Evolutionary conservation across 2,329 filamentous ascomycete genomes (phyloP), one percentile per base, ranked within the genome.

Genomic region (Cladosporium sp.): DNA sequence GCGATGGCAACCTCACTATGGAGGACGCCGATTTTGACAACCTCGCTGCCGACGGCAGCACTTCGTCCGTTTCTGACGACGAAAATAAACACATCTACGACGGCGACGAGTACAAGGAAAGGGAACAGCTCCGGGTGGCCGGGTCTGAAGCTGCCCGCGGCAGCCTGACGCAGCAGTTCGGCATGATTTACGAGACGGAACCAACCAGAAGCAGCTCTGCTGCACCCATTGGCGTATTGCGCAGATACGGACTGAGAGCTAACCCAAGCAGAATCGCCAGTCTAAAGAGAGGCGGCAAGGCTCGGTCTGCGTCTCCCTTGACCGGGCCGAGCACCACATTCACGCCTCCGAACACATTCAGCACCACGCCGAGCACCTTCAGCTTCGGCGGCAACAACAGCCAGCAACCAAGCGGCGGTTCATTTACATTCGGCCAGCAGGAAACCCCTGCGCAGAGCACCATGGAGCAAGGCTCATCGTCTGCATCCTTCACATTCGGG

Each of bases 401-500:
- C 19, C 22, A 46, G 31, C 44, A 41, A 48, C 22, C 49, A n/a
- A 38, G 9, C 18, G 37, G 35, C 6, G 32, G 43, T 18, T 38
- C 35, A 6, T 51, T 49, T 41, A 43, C 49, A 7, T 55, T 55
- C 38, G 53, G 53, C 28, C 52, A 54, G 46, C 52, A 53, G 45
- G 32, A 42, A 11, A 16, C 46, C 11, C 44, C 34, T 34, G 34
- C 34, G 16, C 33, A 11, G 5, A 34, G 46, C 33, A 28, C 14
- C 49, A 45, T 45, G 41, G 44, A 51, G 41, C 22, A 49, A 40
- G 37, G 43, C 19, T 42, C 53, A 22, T 46, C 53, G 9, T 33
- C 43, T 19, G 35, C 50, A 19, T 56, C 58, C 8, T 58, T 58
- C 54, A 53, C 35, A 13, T 59, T 58, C 49, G 59, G 57, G 4